A percentile compares a stretch with the other conserved stretches of the same genome.
These are phyloP conservation scores for Colletotrichum sidae DNA, from an alignment of 2,329 filamentous ascomycete genomes.

Conservation along the genomic window DNA sequence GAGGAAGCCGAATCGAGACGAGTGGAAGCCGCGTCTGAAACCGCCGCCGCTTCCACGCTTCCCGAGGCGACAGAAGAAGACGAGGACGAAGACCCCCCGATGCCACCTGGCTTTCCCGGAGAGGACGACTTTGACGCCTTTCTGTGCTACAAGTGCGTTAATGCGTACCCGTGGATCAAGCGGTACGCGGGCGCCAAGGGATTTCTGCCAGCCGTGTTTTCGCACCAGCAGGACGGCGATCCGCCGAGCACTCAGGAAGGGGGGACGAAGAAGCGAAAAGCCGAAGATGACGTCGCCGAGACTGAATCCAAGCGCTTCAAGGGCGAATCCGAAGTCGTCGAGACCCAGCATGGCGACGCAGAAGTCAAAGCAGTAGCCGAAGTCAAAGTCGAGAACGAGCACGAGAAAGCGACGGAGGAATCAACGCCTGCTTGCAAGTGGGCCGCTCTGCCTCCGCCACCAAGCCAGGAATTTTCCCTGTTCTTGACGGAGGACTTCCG, in stretches of 20 bases:
- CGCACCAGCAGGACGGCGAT: constrained; percentile 43
- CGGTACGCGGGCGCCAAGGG: constrained; percentile 83
- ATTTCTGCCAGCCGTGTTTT: constrained; percentile 80
- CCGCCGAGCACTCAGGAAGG: constrained; percentile 21
- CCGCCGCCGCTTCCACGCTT: too few relatives aligned
- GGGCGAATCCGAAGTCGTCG: constrained; percentile 50
- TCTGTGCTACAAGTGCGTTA: constrained; percentile 93
- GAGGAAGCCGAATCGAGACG: constrained; percentile 57
- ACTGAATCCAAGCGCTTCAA: constrained; percentile 64
- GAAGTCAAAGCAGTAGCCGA: constrained; percentile 28
- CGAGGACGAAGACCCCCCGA: constrained; percentile 71
- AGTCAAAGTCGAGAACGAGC: constrained; percentile 24
- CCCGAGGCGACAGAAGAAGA: constrained; percentile 39
- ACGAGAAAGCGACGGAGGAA: constrained; percentile 1
- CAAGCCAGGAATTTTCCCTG: constrained; percentile 75
- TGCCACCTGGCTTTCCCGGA: constrained; percentile 86
- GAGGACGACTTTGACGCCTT: constrained; percentile 92
- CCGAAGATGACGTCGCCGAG: constrained; percentile 61
- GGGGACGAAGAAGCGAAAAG: constrained; percentile 73
- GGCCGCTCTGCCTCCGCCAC: constrained; percentile 65
- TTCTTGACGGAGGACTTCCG: constrained; percentile 87
- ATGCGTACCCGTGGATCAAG: constrained; percentile 92
- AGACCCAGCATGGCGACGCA: constrained; percentile 16
- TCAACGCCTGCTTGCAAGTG: constrained; percentile 67
- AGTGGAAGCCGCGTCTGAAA: constrained; percentile 37